Percentiles rank a stretch among this genome's conserved stretches.
Evolutionary conservation across 2,329 filamentous ascomycete genomes (phyloP).

Genomic region (Fusarium nurragi): DNA sequence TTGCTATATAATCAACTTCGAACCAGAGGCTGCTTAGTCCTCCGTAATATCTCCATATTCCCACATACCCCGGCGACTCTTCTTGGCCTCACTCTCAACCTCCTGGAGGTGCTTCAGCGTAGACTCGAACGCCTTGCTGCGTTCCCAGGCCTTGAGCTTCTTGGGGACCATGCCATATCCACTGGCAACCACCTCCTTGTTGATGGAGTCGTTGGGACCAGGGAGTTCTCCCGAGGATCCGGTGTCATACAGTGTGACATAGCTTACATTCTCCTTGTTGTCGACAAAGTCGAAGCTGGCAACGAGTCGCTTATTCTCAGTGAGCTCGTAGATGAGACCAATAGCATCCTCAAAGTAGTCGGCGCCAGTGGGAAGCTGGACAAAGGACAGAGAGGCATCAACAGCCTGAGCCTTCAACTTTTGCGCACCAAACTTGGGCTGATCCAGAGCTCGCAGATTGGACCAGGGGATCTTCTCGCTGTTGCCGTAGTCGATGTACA

Average conservation of each 20-base stretch:
- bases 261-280: conserved; percentile 79
- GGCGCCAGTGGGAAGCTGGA: conserved; percentile 83
- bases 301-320: conserved; percentile 80
- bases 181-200: conserved; percentile 83
- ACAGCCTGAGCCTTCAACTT: conserved; percentile 88
- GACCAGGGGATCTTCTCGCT: conserved; percentile 88
- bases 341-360: conserved; percentile 88
- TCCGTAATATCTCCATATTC: conserved; percentile 98
- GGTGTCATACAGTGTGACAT: conserved; percentile 88
- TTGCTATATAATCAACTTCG: conserved; percentile 10
- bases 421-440: conserved; percentile 79
- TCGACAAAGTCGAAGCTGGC: conserved; percentile 90
- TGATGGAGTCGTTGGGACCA: conserved; percentile 80
- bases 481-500: conserved; percentile 98
- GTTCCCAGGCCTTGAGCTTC: conserved; percentile 93
- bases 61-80: conserved; percentile 87
- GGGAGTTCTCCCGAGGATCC: conserved; percentile 64
- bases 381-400: conserved; percentile 86
- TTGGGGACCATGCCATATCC: conserved; percentile 90
- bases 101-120: conserved; percentile 77
- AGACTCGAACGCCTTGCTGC: conserved; percentile 72
- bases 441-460: conserved; percentile 80
- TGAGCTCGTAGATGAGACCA: conserved; percentile 76
- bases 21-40: conserved; percentile 64
- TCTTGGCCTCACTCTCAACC: conserved; percentile 81